Evolutionary conservation across 805 yeast genomes (phyloP).

Genomic region (Groenewaldozyma tartarivorans): DNA sequence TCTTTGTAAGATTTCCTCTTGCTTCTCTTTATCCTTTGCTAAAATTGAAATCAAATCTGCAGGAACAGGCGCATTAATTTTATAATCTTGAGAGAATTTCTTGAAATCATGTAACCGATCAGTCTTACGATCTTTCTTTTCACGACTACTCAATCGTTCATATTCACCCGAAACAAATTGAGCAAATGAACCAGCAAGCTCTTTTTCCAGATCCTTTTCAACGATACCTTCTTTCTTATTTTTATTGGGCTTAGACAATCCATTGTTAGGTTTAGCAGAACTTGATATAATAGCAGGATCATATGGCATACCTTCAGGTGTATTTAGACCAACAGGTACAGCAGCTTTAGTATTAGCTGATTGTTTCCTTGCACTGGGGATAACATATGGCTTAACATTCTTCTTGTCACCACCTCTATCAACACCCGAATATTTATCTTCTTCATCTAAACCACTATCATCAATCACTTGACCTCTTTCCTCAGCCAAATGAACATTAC

Average conservation of each 20-base stretch:
- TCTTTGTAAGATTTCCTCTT: conserved; percentile 43
- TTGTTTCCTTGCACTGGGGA: background rate
- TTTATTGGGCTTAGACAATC: background rate
- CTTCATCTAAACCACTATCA: conserved; percentile 88
- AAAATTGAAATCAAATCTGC: conserved; percentile 59
- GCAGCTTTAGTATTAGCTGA: background rate
- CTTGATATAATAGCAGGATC: conserved; percentile 59
- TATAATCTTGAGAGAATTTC: conserved; percentile 74
- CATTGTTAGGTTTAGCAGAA: conserved; percentile 8
- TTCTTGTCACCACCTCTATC: conserved; percentile 33
- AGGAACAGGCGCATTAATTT: conserved; percentile 48
- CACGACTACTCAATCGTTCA: conserved; percentile 20
- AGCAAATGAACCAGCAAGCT: conserved; percentile 23
- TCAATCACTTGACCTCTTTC: conserved; percentile 75
- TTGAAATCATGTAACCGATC: conserved; percentile 37
- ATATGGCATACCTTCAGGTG: conserved; percentile 30
- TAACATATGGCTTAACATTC: conserved; percentile 3
- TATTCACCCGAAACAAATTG: conserved; percentile 26
- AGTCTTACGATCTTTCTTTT: conserved; percentile 21
- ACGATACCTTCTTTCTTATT: background rate
- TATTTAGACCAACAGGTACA: conserved; percentile 13
- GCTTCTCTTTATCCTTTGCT: conserved; percentile 57
- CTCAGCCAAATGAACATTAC: conserved; percentile 78
- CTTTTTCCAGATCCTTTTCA: conserved; percentile 22
- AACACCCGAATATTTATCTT: conserved; percentile 92